Percentiles rank a stretch among this genome's conserved stretches.
Evolutionary conservation across 2,329 filamentous ascomycete genomes (phyloP).

Genomic region (Scedosporium aurantiacum): DNA sequence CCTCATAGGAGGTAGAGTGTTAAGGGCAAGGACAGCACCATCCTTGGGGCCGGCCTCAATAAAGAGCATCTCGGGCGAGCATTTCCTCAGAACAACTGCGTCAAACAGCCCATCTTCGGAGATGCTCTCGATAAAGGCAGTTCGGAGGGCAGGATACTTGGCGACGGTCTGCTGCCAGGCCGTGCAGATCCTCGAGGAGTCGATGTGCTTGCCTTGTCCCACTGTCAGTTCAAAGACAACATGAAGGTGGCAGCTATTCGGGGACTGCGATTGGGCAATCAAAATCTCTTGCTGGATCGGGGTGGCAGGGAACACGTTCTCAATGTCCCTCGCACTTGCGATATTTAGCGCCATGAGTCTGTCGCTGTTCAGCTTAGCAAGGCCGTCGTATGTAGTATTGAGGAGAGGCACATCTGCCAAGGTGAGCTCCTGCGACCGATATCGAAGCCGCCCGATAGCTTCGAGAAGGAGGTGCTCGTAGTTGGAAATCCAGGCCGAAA

Average conservation of each 20-base stretch:
- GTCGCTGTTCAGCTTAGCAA: conserved; percentile 31
- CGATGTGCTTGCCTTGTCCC: conserved; percentile 24
- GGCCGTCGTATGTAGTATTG: conserved; percentile 33
- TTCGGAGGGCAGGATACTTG: conserved; percentile 34
- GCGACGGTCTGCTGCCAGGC: conserved; percentile 38
- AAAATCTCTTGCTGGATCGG: conserved; percentile 38
- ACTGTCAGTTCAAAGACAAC: conserved; percentile 36
- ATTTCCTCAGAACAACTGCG: conserved; percentile 34
- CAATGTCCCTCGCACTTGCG: conserved; percentile 31
- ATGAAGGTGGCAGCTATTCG: conserved; percentile 31
- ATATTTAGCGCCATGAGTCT: conserved; percentile 29
- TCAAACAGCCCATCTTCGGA: conserved; percentile 38
- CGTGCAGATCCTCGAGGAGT: conserved; percentile 32
- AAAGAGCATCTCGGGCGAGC: conserved; percentile 41
- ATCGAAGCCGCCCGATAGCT: conserved; percentile 28
- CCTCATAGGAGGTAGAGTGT: conserved; percentile 30
- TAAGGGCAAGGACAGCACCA: conserved; percentile 26
- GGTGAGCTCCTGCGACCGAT: conserved; percentile 35
- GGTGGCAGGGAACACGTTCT: conserved; percentile 37
- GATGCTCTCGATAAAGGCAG: conserved; percentile 40
- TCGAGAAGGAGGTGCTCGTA: conserved; percentile 36
- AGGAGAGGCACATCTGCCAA: conserved; percentile 37
- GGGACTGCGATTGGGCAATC: conserved; percentile 29
- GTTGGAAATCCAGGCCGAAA: conserved; percentile 33
- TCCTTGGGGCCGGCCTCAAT: conserved; percentile 32